A percentile compares a stretch with the other conserved stretches of the same genome.
phyloP scores from a whole-genome alignment of 345 rosid genomes.

The Brassica nigra region DNA sequence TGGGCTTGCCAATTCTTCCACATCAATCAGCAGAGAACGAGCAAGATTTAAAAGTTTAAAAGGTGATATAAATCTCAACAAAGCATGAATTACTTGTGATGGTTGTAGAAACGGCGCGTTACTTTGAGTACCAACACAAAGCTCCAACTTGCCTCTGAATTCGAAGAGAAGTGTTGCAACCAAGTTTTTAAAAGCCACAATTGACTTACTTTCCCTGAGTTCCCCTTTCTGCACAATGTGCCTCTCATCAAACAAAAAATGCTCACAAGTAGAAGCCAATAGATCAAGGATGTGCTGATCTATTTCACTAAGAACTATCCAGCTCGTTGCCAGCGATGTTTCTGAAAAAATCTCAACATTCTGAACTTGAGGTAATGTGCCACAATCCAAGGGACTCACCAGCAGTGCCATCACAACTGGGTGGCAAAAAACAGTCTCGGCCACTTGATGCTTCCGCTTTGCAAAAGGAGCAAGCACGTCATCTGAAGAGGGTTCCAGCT shows the following conservation, averaged over 20 bases:
- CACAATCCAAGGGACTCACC: conserved; percentile 51
- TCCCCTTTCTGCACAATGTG: conserved; percentile 33
- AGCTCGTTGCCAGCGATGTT: conserved; percentile 45
- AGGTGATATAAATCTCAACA: conserved; percentile 67
- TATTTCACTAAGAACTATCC: conserved; percentile 50
- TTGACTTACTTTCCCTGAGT: conserved; percentile 37
- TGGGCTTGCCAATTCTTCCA: conserved; percentile 32
- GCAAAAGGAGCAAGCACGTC: conserved; percentile 34
- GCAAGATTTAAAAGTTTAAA: conserved; percentile 64
- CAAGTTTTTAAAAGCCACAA: conserved; percentile 51
- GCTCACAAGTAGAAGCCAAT: conserved; percentile 54
- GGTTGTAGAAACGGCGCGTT: conserved; percentile 52
- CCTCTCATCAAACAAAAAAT: conserved; percentile 48
- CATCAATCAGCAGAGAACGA: conserved; percentile 55
- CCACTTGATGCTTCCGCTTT: conserved; percentile 53
- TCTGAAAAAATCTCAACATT: conserved; percentile 44
- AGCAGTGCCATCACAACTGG: conserved; percentile 56
- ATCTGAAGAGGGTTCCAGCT: conserved; percentile 32
- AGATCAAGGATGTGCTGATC: conserved; percentile 63
- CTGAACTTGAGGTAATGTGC: conserved; percentile 40
- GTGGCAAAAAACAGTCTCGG: conserved; percentile 61
- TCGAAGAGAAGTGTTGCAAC: conserved; percentile 48
- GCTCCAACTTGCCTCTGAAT: conserved; percentile 50
- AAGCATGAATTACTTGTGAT: conserved; percentile 56
- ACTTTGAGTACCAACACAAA: conserved; percentile 51